Base-by-base conservation (phyloP, 495 filamentous ascomycete species). In the Lepidopterella palustris region DNA sequence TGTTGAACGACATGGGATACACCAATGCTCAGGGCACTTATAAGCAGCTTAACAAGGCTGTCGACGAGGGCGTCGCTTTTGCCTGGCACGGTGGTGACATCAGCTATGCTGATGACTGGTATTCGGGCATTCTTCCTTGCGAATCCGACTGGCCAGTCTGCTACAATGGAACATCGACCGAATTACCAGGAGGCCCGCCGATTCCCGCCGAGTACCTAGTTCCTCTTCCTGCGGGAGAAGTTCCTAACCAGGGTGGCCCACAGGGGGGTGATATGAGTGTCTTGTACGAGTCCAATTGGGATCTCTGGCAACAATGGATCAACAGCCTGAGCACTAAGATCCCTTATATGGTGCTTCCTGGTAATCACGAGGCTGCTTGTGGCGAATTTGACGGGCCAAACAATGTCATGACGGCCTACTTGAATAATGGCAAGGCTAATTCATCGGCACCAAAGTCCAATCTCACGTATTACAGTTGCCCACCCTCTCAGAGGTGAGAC, bases 51-150 rank as follows among this genome's bases (percentile, higher is more conserved):
- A 61, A 63, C 26, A 53, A 76, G 53, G 73, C 74, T 27, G 68
- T 72, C 28, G 50, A 71, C 23, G 66, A 75, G 40, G 75, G 74
- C 15, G 54, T 75, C 25, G 73, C 72, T 1, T 80, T 81, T 55
- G 76, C 76, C 53, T 80, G 77, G 78, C 79, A 80, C 62, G 77
- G 77, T 42, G 77, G 77, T 49, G 77, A 80, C 48, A 64, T 80
- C 51, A 73, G 70, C 51, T 80, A 80, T 55, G 77, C 77, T 20
- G 77, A 78, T 62, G 75, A 78, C 54, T 77, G 76, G 74, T 79
- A 74, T 45, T 76, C 74, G 20, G 79, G 78, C 11, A 76, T 80
- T 45, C 67, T 81, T 25, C 74, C 79, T 26, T 81, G 79, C 57
- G 72, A 64, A 45, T 59, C 69, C 50, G 68, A 72, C 62, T 81